Evolutionary conservation across 768 basidiomycete species (phyloP), one percentile per base, ranked within the genome.

Genomic region (Rhodotorula kratochvilovae): DNA sequence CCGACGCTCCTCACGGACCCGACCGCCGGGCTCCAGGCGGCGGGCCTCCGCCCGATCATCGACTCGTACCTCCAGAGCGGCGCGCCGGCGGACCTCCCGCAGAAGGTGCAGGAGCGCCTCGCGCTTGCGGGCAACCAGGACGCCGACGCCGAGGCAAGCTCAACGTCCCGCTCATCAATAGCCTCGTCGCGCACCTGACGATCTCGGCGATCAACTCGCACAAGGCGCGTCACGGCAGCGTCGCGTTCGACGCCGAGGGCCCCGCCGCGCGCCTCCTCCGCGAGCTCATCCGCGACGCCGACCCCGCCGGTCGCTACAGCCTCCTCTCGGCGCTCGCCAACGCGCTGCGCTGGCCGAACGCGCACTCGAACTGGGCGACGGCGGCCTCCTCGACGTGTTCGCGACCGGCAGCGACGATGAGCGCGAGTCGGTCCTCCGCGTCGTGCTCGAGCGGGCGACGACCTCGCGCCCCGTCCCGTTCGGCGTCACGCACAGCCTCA

Each of bases 171-270:
- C 84, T 97, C 76, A 87, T 97, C 79, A 97, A 97, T 79, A 88
- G 94, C 33, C 84, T 97, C 73, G 93, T 96, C 76, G 90, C 97
- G 87, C 97, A 93, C 82, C 87, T 93, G 63, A 94, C 93, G n/a
- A 89, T 92, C 31, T 91, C 90, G 21, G 90, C 92, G 39, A 89
- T 96, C 57, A 90, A 90, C 21, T 89, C 93, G 80, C 88, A 89
- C 55, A 92, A 93, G 79, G 88, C 90, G 3, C 85, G 88, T 80
- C 92, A 87, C 76, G 91, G 91, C 29, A 86, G 87, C 29, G 86
- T 89, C 17, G 83, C 89, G 65, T 99, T 97, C 80, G 86, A 90
- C 66, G 80, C 89, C 17, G 87, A 85, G 54, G 90, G 92, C 76
- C 89, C 90, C 27, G 90, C 93, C 59, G 92, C 92, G 54, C 86